These are phyloP conservation scores for Arachis monticola DNA, from an alignment of 331 rosid genomes.

Conservation along the genomic window DNA sequence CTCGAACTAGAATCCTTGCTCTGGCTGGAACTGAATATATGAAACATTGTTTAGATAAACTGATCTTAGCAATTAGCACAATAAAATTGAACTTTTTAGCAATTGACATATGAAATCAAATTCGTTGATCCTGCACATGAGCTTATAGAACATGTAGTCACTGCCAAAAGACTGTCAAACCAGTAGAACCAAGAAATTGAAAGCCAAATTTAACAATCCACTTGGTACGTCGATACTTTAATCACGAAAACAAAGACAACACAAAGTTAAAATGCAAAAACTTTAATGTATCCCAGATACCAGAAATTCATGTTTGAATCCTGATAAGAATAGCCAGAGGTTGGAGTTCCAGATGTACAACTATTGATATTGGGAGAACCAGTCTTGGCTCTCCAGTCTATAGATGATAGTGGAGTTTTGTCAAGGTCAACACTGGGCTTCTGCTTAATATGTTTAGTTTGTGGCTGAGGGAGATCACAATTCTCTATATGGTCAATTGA, in stretches of 20 bases:
- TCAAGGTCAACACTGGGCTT: constrained; percentile 43
- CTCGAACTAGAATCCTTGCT: constrained; percentile 51
- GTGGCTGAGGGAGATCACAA: constrained; percentile 92
- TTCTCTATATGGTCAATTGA: constrained; percentile 74
- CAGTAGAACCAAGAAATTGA: not conserved
- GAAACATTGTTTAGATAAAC: constrained; percentile 23
- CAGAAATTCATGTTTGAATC: constrained; percentile 52
- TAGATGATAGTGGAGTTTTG: constrained; percentile 44
- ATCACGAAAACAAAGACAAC: constrained; percentile 32
- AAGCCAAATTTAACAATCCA: not conserved
- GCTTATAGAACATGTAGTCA: no score
- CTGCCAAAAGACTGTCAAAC: no score
- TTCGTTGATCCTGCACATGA: no score
- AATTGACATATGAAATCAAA: no score
- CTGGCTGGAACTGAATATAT: constrained; percentile 40
- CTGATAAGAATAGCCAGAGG: constrained; percentile 49
- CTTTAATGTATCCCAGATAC: constrained; percentile 45
- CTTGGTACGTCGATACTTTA: constrained; percentile 14
- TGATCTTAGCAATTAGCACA: constrained; percentile 15
- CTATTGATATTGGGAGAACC: constrained; percentile 44
- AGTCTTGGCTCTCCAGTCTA: constrained; percentile 49
- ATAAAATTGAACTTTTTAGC: no score
- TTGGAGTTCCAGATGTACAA: constrained; percentile 47
- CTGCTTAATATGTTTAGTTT: constrained; percentile 47
- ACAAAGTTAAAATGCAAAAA: not conserved